Evolutionary conservation across 2,329 filamentous ascomycete genomes (phyloP), one percentile per base, ranked within the genome.

Genomic region (Paraphoma chrysanthemicola): DNA sequence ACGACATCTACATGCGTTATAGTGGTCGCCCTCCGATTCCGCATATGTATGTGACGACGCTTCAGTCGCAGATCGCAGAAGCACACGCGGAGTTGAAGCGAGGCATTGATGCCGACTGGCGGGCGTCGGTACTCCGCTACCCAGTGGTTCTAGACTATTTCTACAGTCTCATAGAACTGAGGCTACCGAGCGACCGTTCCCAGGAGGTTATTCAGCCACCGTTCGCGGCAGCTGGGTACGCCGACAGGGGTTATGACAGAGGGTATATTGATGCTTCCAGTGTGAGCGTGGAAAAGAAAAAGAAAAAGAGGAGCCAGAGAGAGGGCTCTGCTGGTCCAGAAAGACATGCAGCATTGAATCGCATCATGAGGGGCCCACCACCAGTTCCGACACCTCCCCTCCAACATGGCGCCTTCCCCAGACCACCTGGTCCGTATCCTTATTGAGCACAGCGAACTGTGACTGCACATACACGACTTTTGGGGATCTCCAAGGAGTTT

Each of bases 71-170:
- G 69, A 84, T 92, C 50, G 80, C 83, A 39, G 83, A 85, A 54
- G 90, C 89, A 23, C 85, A 92, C 68, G 82, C 82, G 14, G 82
- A 84, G 47, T 81, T 92, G 58, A 91, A 92, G 77, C 84, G 86
- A 48, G 90, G 89, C 58, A 90, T 93, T 67, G 90, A 93, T 67
- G 88, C 90, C 59, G 90, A 93, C 78, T 94, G 90, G 90, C 85
- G 88, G 67, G 82, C 85, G 30, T 89, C 88, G 46, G 90, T 93
- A 39, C 85, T 91, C 67, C 84, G 88, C 52, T 94, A 93, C 67
- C 91, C 90, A 4, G 89, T 93, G 71, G 73, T 93, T n/a, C 80
- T 94, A 52, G 88, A 92, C 75, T 92, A 93, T 76, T 93, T 90
- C 72, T 93, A 89, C 76, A 82, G 86, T 56, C 80, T 93, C 38